Percentiles rank a stretch among this genome's conserved stretches.
phyloP scores from a whole-genome alignment of 768 basidiomycete genomes.

The Boletus edulis region DNA sequence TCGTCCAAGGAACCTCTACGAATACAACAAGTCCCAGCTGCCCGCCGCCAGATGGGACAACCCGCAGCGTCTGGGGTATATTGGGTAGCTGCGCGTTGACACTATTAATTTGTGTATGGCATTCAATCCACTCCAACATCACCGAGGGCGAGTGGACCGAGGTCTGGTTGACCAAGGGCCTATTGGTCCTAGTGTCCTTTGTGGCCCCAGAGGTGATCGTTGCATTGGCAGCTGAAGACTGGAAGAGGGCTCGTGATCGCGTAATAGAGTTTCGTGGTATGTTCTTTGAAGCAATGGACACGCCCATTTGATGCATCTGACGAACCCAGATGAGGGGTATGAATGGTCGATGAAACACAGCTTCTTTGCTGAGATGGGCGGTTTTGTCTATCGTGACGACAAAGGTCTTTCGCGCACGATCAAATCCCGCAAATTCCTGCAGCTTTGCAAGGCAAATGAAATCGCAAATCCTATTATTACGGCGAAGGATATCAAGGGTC shows the following conservation, averaged over 20 bases:
- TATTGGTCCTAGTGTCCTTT: neutral
- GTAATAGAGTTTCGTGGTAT: neutral
- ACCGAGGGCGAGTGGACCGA: no score
- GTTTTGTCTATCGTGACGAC: neutral
- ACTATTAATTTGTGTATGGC: constrained; percentile 3
- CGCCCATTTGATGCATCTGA: neutral
- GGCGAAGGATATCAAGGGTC: neutral
- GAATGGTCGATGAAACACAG: constrained; percentile 2
- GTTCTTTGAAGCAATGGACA: neutral
- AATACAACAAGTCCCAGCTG: no score
- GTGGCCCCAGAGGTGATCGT: neutral
- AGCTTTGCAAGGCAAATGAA: neutral
- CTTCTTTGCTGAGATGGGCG: neutral
- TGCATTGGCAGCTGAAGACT: neutral
- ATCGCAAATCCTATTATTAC: neutral
- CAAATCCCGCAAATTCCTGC: neutral
- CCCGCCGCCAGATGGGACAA: no score
- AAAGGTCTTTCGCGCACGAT: neutral
- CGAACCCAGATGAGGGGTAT: neutral
- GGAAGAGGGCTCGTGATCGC: neutral
- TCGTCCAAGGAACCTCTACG: no score
- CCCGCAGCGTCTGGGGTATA: neutral
- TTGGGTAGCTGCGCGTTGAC: neutral
- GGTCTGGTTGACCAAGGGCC: no score
- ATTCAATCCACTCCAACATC: neutral